Base-by-base conservation (phyloP, 768 basidiomycete species). In the Naganishia antarctica region DNA sequence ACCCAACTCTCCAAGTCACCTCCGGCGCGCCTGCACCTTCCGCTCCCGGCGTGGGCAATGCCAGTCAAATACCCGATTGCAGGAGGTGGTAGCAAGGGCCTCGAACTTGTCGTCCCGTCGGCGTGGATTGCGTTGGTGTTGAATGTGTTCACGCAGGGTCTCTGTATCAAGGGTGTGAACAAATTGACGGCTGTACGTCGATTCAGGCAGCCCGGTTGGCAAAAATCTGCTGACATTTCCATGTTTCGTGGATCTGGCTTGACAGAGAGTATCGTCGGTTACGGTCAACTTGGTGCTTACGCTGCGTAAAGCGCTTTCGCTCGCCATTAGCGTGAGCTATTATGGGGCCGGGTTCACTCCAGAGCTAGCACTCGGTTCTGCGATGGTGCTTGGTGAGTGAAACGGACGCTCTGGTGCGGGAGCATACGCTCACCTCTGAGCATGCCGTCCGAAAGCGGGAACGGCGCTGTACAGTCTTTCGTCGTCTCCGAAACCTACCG, bases 121-220 rank as follows among this genome's bases (percentile, higher is more conserved):
- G 82, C 88, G 0, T 84, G 85, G 73, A 63, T 84, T 32, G 81
- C 87, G 23, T 79, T 91, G 21, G 80, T 74, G 0, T 78, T 81
- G 23, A 91, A 91, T 71, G 81, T 90, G 21, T 64, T 85, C 15
- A 84, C 88, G 2, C 90, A 91, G 70, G 82, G 87, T 1, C 76
- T 88, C n/a, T 92, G 90, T 70, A 86, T 90, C 3, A 84, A 87
- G 0, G 88, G 89, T 23, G 90, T 90, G 37, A 91, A 90, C 74
- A 82, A 83, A 67, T 79, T 91, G 40, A 85, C 87, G n/a, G 86
- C 89, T 61, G 89, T 90, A 64, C 29, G 87, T 75, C n/a, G 23
- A 16, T 12, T 5, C n/a, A n/a, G n/a, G n/a, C n/a, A n/a, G n/a
- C n/a, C n/a, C n/a, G n/a, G n/a, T n/a, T n/a, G n/a, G n/a, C n/a